Evolutionary conservation across 768 basidiomycete genomes (phyloP), one percentile per base, ranked within the genome.

Genomic region (Phlegmacium glaucopus): DNA sequence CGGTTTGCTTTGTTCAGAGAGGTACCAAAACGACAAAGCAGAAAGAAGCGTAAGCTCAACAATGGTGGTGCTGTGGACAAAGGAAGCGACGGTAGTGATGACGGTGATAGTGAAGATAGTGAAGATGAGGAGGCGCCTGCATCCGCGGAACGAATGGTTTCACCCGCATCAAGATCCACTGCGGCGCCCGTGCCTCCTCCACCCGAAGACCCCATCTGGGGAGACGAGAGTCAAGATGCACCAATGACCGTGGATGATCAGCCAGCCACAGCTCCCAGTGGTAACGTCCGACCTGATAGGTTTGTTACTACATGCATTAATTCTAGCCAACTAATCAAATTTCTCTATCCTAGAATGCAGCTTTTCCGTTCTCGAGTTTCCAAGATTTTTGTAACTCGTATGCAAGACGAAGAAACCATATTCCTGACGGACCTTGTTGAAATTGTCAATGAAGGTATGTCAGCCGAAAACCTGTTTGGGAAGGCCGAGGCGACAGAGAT

Each of bases 1-100:
- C 87, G 94, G 16, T 99, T 93, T 67, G 96, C 96, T 5, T 79
- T 99, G 28, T 99, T 94, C 80, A 95, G 94, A 62, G 95, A 99
- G 65, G 95, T 99, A 13, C 80, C 90, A 39, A 91, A 88, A 63
- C 82, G 90, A 45, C 74, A 76, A 49, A 79, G 82, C 53, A 72
- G 83, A 52, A 96, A 95, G 77, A 89, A 90, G 70, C 80, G 90
- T 61, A 93, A 89, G 71, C 76, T 92, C 50, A 89, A 90, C 61
- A 80, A 73, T 43, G 87, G 86, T 4, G 77, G 73, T 46, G 77
- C 72, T 11, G 70, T 53, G 62, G 78, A 60, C 63, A 77, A 63
- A 71, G 76, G 61, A 25, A 58, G 57, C 56, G 76, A 63, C 64
- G 73, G 69, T 17, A 80, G 76, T 37, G 82, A 75, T 22, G 82